Percentiles rank a stretch among this genome's conserved stretches.
Conservation (phyloP, 2,329 filamentous ascomycete genomes). For the Colletotrichum melonis region DNA sequence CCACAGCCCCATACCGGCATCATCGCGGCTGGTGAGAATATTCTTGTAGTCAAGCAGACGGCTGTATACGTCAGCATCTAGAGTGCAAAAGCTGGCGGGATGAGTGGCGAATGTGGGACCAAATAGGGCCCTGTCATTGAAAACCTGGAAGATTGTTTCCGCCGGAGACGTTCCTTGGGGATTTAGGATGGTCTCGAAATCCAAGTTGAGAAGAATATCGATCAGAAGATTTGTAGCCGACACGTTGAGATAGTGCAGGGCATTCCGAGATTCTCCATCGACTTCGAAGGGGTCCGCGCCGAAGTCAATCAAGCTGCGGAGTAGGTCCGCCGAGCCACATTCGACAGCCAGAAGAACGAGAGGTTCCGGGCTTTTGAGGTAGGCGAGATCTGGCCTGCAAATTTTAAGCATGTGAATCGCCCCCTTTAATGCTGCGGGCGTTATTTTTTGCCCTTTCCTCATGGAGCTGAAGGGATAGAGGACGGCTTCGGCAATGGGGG, state of each 20-base stretch:
- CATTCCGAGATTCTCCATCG: constrained; percentile 33
- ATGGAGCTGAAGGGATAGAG: constrained; percentile 11
- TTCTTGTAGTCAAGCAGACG: background rate
- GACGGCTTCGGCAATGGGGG: constrained; percentile 47
- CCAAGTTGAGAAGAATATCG: constrained; percentile 39
- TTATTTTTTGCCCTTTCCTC: background rate
- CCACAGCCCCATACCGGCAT: constrained; percentile 9
- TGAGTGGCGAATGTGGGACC: background rate
- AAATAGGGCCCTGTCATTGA: background rate
- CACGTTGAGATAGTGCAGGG: constrained; percentile 42
- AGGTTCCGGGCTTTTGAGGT: constrained; percentile 9
- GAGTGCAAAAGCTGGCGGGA: background rate
- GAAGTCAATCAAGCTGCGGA: constrained; percentile 37
- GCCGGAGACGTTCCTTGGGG: constrained; percentile 39
- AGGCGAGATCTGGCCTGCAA: background rate
- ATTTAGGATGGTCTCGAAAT: constrained; percentile 33
- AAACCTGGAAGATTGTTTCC: constrained; percentile 45
- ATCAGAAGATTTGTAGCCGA: constrained; percentile 40
- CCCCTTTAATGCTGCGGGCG: background rate
- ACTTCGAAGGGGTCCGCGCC: constrained; percentile 35
- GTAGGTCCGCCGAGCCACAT: constrained; percentile 43
- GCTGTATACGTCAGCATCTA: background rate
- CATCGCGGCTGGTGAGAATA: background rate
- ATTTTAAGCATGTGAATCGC: constrained; percentile 13
- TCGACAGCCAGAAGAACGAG: constrained; percentile 39